phyloP scores from a whole-genome alignment of 75 land plant genomes.

The Adiantum capillusveneris region DNA sequence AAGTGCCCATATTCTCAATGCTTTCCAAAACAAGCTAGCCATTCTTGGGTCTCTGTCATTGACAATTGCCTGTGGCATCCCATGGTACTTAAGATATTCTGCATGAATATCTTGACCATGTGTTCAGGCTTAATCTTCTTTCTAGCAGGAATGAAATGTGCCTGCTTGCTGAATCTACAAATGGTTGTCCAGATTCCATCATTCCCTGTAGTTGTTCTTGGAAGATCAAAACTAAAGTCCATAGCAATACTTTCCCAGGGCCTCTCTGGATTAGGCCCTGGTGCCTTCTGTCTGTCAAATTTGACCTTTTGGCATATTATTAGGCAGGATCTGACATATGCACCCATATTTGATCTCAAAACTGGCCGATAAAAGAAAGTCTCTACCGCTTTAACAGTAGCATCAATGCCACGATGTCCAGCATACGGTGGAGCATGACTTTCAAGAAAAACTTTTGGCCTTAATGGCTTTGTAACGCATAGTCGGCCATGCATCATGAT shows the following conservation, averaged over 20 bases:
- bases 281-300: background rate
- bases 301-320: too few relatives aligned
- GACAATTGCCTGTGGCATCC: constrained; percentile 1
- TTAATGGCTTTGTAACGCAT: background rate
- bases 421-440: background rate
- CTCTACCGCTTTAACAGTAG: background rate
- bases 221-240: constrained; percentile 2
- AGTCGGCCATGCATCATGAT: background rate
- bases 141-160: constrained; percentile 1
- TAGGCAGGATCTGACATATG: background rate
- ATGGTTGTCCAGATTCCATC: constrained; percentile 1
- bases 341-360: background rate
- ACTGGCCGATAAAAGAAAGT: background rate
- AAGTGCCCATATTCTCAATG: background rate
- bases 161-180: background rate
- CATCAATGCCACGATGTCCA: constrained; percentile 2
- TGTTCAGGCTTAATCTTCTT: background rate
- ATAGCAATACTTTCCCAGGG: background rate
- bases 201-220: background rate
- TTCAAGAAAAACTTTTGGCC: background rate
- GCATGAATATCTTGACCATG: background rate
- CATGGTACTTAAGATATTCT: constrained; percentile 1
- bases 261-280: background rate
- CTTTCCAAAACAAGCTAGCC: background rate
- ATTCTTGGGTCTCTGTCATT: background rate